Percentiles rank a stretch among this genome's conserved stretches.
These are phyloP conservation scores for Setaria viridis DNA, from an alignment of 202 grass and related monocot species.

Conservation along the genomic window DNA sequence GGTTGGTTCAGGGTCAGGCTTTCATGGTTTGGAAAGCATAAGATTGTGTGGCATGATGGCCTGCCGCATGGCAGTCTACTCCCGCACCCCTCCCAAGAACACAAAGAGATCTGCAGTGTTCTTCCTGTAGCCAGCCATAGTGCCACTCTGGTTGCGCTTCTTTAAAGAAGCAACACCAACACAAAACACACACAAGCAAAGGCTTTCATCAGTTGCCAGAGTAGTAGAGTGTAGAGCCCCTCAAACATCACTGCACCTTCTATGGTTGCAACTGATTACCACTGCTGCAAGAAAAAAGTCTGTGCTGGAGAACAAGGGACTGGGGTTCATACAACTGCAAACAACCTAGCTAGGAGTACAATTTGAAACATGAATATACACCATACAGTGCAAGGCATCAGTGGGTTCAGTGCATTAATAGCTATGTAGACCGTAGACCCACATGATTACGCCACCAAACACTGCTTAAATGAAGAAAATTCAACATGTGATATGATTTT, in stretches of 20 bases:
- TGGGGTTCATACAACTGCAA: constrained; percentile 9
- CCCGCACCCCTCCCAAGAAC: constrained; percentile 44
- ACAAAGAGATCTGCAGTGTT: constrained; percentile 62
- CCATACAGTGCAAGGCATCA: background rate
- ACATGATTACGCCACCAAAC: constrained; percentile 44
- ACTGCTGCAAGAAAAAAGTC: constrained; percentile 39
- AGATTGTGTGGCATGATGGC: constrained; percentile 47
- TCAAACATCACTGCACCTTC: constrained; percentile 15
- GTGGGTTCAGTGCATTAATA: constrained; percentile 23
- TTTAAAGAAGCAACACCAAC: constrained; percentile 62
- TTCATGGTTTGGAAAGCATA: constrained; percentile 61
- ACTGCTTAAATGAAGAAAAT: background rate
- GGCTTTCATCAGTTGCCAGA: background rate
- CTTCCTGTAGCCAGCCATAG: constrained; percentile 51
- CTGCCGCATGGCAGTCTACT: constrained; percentile 34
- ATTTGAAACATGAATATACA: background rate
- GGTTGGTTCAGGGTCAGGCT: constrained; percentile 51
- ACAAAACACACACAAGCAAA: constrained; percentile 34
- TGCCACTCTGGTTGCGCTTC: constrained; percentile 41
- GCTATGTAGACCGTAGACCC: background rate
- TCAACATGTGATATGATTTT: constrained; percentile 33
- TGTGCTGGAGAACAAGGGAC: background rate
- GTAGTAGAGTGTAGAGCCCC: constrained; percentile 3
- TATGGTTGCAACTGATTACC: constrained; percentile 30
- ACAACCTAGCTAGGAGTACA: background rate